Evolutionary conservation across 148 eudicot genomes (phyloP), one percentile per base, ranked within the genome.

Genomic region (Fallopia convolvulus): DNA sequence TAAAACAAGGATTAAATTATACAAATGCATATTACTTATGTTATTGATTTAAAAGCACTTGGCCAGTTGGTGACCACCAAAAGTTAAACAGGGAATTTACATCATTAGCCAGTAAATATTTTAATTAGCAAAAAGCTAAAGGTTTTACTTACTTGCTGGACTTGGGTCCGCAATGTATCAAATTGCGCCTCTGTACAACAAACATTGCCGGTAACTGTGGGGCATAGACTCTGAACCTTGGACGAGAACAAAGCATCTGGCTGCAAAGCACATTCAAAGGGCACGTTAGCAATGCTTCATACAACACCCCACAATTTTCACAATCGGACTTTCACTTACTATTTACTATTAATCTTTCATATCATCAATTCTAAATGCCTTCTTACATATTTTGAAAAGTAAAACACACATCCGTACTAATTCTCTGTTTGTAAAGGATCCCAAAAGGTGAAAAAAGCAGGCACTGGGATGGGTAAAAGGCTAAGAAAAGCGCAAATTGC

Each of bases 181-280:
- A 96, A 96, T 84, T 96, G 99, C 52, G 47, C 77, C 87, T 93
- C 98, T 80, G 99, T 90, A 84, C 99, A 96, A 49, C 99, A 96
- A 61, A 96, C 88, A 82, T 96, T 86, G 68, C 97, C 98, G 5
- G 94, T 86, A 72, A 96, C 90, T 70, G 99, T 91, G 74, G 99
- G 99, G 76, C 99, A 96, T 79, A 96, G 82, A 85, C 99, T 96
- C 82, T 96, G 99, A 70, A 96, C 89, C 83, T 96, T 96, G 72
- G 97, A 86, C 40, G 99, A 96, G 50, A 96, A 81, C 39, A 93
- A 71, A 11, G 88, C 89, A 82, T 84, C 88, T 21, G 99, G 99
- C 99, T 96, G 98, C 76, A 72, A 83, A 39, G 17, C 72, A 39
- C 42, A 17, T 39, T 42, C 17, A 68, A 36, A 68, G 21, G 44